Evolutionary conservation across 352 stramenopile species (phyloP).

Genomic region (Pythium volutum): DNA sequence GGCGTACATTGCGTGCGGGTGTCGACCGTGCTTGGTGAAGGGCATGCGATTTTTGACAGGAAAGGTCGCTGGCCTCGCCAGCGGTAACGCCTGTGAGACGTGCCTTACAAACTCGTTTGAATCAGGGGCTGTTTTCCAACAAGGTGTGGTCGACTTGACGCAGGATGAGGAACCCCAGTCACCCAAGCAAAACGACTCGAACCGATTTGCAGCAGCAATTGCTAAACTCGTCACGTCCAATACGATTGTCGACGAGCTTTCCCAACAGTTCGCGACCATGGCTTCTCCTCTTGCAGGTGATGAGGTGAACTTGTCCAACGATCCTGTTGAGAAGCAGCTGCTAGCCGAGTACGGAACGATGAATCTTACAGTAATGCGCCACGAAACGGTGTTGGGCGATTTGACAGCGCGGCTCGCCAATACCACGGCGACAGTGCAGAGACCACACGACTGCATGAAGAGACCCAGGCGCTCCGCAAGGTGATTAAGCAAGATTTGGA

Average conservation of each 20-base stretch:
- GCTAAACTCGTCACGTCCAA: slow-evolving; percentile 4
- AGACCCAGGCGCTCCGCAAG: slow-evolving; percentile 36
- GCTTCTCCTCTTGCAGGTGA: background rate
- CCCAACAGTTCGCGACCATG: background rate
- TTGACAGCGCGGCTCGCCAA: slow-evolving; percentile 24
- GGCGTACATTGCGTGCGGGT: slow-evolving; percentile 16
- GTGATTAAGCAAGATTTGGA: slow-evolving; percentile 31
- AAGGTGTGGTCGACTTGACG: slow-evolving; percentile 8
- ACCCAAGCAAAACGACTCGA: background rate
- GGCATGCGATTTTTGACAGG: slow-evolving; percentile 2
- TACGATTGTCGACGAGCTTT: background rate
- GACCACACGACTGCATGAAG: slow-evolving; percentile 33
- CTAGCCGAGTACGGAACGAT: slow-evolving; percentile 10
- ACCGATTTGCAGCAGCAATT: background rate
- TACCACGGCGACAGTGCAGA: slow-evolving; percentile 22
- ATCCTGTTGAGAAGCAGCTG: slow-evolving; percentile 21
- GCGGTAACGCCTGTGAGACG: background rate
- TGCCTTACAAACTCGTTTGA: background rate
- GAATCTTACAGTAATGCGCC: slow-evolving; percentile 17
- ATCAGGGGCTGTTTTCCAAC: background rate
- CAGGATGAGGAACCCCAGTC: slow-evolving; percentile 8
- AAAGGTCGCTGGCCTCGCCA: background rate
- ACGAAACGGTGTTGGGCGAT: slow-evolving; percentile 38
- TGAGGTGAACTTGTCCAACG: background rate
- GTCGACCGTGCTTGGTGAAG: slow-evolving; percentile 8